Evolutionary conservation across 2,329 filamentous ascomycete species (phyloP).

Genomic region (Fusarium subglutinans): DNA sequence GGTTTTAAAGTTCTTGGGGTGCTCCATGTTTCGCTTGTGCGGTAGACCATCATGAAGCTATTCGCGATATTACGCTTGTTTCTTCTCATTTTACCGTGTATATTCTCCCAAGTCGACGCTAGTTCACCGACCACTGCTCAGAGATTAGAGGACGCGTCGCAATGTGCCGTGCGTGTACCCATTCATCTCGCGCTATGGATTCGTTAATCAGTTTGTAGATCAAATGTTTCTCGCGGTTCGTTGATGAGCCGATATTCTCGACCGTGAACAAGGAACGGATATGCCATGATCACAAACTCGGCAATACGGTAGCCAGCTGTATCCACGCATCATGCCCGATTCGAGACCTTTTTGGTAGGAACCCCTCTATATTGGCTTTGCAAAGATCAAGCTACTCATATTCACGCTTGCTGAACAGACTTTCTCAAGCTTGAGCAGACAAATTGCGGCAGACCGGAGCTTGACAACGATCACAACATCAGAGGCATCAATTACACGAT

Average conservation of each 20-base stretch:
- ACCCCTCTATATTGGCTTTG: fast-evolving
- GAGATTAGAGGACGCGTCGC: neutral
- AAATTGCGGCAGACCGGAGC: neutral
- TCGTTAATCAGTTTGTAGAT: neutral
- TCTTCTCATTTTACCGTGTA: neutral
- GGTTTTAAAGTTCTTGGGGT: no score
- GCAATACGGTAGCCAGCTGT: neutral
- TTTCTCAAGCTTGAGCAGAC: neutral
- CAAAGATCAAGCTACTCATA: neutral
- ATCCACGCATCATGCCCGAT: neutral
- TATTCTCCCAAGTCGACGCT: neutral
- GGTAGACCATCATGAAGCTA: neutral
- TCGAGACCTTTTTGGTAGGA: neutral
- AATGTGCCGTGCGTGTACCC: neutral
- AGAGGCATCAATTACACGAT: neutral
- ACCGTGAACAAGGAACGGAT: neutral
- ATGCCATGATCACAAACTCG: neutral
- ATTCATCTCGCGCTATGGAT: fast-evolving
- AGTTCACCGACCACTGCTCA: neutral
- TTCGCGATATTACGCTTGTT: neutral
- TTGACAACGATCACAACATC: neutral
- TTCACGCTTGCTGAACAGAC: neutral
- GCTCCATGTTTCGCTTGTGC: neutral
- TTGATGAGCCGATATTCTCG: neutral
- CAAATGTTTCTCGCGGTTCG: neutral